A percentile compares a stretch with the other conserved stretches of the same genome.
Conservation (phyloP, 2,329 filamentous ascomycete species). For the Cladophialophora chaetospira region DNA sequence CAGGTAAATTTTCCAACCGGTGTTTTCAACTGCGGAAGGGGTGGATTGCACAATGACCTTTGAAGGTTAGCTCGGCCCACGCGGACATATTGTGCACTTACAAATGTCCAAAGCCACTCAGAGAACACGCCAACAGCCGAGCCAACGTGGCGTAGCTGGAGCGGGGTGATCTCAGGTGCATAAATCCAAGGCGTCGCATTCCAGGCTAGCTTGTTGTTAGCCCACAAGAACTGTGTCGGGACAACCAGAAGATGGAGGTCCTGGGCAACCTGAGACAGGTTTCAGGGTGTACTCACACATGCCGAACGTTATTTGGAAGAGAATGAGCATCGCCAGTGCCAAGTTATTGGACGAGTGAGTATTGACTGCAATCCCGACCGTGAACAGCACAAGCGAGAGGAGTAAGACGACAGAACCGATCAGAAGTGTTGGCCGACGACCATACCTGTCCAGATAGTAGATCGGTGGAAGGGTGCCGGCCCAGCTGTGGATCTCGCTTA, state of each 20-base stretch:
- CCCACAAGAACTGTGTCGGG: too few species aligned
- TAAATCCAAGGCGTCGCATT: conserved; percentile 37
- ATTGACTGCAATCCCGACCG: conserved; percentile 28
- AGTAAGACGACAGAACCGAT: conserved; percentile 34
- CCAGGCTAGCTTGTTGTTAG: too few species aligned
- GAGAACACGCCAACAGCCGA: conserved; percentile 36
- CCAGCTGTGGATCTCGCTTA: too few species aligned
- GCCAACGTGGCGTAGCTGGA: conserved; percentile 39
- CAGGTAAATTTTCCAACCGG: conserved; percentile 40
- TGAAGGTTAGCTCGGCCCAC: not conserved
- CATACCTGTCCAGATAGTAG: conserved; percentile 13
- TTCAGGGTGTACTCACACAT: too few species aligned
- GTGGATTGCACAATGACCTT: conserved; percentile 39
- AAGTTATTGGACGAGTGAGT: conserved; percentile 29
- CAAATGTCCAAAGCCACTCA: conserved; percentile 41
- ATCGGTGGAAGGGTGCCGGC: conserved; percentile 19
- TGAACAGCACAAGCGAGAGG: conserved; percentile 37
- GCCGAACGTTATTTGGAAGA: conserved; percentile 38
- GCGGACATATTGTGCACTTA: not conserved
- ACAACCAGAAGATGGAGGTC: too few species aligned
- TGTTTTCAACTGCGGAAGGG: conserved; percentile 37
- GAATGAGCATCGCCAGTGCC: conserved; percentile 38
- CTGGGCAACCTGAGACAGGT: too few species aligned
- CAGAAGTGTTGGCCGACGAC: conserved; percentile 21
- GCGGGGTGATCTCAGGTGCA: conserved; percentile 40